These are phyloP conservation scores for Hsuehochloa calcarea DNA, from an alignment of 176 grass and related monocot genomes.

Conservation along the genomic window DNA sequence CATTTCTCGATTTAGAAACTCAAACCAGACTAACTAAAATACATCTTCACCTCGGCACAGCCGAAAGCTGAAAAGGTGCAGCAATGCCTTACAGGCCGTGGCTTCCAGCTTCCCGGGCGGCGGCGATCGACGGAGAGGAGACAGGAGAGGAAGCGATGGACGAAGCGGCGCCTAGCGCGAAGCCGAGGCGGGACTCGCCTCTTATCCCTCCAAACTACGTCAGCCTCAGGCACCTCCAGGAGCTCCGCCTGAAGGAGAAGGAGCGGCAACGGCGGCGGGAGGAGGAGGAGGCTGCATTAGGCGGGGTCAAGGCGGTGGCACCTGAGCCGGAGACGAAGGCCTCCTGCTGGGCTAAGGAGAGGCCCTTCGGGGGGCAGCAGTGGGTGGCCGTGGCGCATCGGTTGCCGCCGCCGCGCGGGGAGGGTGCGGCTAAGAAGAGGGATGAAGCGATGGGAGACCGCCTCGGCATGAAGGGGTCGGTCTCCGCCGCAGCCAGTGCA, in stretches of 20 bases:
- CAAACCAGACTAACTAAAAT: no score
- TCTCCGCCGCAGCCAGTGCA: not conserved
- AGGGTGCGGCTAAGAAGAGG: not conserved
- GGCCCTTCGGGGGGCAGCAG: not conserved
- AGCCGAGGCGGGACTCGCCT: constrained; percentile 17
- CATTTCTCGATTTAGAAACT: no score
- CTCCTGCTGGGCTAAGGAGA: not conserved
- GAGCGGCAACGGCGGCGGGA: constrained; percentile 14
- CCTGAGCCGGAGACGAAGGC: not conserved
- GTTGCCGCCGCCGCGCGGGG: not conserved
- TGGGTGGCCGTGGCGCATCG: constrained; percentile 19
- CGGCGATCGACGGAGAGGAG: constrained; percentile 23
- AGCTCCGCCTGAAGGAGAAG: constrained; percentile 43
- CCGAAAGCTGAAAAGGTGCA: no score
- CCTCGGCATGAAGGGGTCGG: not conserved
- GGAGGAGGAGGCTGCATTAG: not conserved
- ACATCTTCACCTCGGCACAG: no score
- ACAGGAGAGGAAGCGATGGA: constrained; percentile 30
- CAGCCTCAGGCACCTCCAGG: constrained; percentile 43
- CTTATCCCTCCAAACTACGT: constrained; percentile 51
- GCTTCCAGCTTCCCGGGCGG: no score
- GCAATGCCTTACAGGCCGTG: no score
- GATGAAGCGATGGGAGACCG: not conserved
- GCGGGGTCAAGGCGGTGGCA: not conserved
- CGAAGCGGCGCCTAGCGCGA: constrained; percentile 3